Evolutionary conservation across 306 rosid species (phyloP).

Genomic region (Pyrus bretschneideri): DNA sequence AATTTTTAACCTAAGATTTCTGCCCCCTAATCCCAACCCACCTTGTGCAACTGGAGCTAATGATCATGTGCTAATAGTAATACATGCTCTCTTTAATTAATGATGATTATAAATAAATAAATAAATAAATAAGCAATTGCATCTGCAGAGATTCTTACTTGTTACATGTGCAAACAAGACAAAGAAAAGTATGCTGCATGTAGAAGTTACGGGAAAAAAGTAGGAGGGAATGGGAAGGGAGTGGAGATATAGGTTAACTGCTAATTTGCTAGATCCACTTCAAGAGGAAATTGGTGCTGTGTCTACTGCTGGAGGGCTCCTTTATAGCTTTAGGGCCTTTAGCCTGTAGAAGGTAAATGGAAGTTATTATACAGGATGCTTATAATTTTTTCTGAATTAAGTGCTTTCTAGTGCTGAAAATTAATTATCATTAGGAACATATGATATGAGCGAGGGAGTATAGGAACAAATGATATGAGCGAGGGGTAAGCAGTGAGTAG

Average conservation of each 20-base stretch:
- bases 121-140: neutral
- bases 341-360: slow-evolving; percentile 29
- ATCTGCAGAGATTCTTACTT: neutral
- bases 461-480: neutral
- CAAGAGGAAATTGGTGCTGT: slow-evolving; percentile 4
- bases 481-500: neutral
- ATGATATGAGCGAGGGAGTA: neutral
- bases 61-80: neutral
- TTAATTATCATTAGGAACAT: neutral
- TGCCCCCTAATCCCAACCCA: neutral
- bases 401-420: neutral
- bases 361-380: neutral
- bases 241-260: neutral
- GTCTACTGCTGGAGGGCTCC: slow-evolving; percentile 15
- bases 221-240: neutral
- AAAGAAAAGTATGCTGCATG: slow-evolving; percentile 3
- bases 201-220: neutral
- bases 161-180: slow-evolving; percentile 1
- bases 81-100: neutral
- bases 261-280: slow-evolving; percentile 18
- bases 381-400: neutral
- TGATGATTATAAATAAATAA: neutral
- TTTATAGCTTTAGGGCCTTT: slow-evolving; percentile 30
- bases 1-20: neutral
- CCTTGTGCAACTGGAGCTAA: neutral